phyloP scores from a whole-genome alignment of 1,284 basidiomycete genomes.

The Amylostereum areolatum region DNA sequence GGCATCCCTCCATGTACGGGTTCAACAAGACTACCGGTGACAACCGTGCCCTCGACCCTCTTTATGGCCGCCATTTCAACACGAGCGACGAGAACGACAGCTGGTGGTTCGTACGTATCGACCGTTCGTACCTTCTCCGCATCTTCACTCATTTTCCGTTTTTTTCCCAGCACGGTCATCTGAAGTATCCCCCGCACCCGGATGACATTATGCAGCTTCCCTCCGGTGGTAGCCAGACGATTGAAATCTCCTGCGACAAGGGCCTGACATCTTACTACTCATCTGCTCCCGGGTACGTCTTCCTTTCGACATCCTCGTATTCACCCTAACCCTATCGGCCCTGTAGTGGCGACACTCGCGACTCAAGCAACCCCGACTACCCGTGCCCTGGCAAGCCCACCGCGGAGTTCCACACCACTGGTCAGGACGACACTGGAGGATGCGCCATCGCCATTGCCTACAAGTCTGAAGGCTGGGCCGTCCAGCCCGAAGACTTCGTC shows the following conservation, averaged over 20 bases:
- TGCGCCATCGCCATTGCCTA: slow-evolving; percentile 32
- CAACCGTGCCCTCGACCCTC: slow-evolving; percentile 29
- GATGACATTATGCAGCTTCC: slow-evolving; percentile 30
- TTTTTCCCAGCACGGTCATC: slow-evolving; percentile 19
- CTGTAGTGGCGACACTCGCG: not conserved
- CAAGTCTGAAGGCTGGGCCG: slow-evolving; percentile 21
- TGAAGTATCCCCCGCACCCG: slow-evolving; percentile 26
- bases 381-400: slow-evolving; percentile 5
- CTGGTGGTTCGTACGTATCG: slow-evolving; percentile 34
- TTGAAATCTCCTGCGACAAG: slow-evolving; percentile 26
- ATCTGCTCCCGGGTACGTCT: not conserved
- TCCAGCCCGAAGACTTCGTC: slow-evolving; percentile 29
- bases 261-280: slow-evolving; percentile 16
- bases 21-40: slow-evolving; percentile 25
- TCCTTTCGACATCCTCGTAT: not conserved
- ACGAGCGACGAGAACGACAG: slow-evolving; percentile 11
- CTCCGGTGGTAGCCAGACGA: slow-evolving; percentile 19
- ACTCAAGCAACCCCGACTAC: slow-evolving; percentile 6
- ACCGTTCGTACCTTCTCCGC: not conserved
- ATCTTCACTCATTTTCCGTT: not conserved
- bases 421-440: slow-evolving; percentile 21
- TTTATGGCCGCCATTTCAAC: slow-evolving; percentile 11
- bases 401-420: slow-evolving; percentile 15
- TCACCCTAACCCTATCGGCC: not conserved
- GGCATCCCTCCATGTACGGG: slow-evolving; percentile 12